Percentiles rank a stretch among this genome's conserved stretches.
These are phyloP conservation scores for Moricandia moricandioides DNA, from an alignment of 345 rosid species.

Conservation along the genomic window DNA sequence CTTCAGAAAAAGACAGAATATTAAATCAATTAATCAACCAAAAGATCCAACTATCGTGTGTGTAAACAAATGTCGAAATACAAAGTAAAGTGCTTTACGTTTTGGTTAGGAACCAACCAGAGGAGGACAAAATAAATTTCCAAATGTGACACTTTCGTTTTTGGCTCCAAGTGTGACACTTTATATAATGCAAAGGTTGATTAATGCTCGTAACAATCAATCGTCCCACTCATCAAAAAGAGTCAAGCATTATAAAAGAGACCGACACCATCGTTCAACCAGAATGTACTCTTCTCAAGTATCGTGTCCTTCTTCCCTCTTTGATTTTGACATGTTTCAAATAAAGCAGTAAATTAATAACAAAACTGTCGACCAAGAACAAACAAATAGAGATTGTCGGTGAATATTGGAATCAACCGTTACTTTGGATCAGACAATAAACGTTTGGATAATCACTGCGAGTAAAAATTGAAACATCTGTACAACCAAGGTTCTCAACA, in stretches of 20 bases:
- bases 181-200: too few relatives aligned
- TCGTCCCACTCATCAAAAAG: constrained; percentile 18
- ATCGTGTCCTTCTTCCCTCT: constrained; percentile 13
- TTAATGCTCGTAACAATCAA: not conserved
- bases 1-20: not conserved
- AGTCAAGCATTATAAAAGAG: constrained; percentile 26
- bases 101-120: constrained; percentile 13
- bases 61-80: not conserved
- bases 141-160: not conserved
- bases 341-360: not conserved
- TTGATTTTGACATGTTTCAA: constrained; percentile 7
- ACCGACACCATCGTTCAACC: constrained; percentile 19
- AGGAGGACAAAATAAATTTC: not conserved
- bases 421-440: not conserved
- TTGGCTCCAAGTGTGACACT: not conserved
- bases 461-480: not conserved
- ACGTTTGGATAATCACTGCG: too few relatives aligned
- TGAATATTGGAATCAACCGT: not conserved
- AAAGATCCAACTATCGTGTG: not conserved
- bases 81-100: not conserved
- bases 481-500: constrained; percentile 22
- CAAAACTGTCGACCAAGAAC: not conserved
- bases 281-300: not conserved
- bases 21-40: not conserved
- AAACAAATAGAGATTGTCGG: constrained; percentile 14